Evolutionary conservation across 139 green algal species (phyloP), one percentile per base, ranked within the genome.

Genomic region (Picochlorum sp.): DNA sequence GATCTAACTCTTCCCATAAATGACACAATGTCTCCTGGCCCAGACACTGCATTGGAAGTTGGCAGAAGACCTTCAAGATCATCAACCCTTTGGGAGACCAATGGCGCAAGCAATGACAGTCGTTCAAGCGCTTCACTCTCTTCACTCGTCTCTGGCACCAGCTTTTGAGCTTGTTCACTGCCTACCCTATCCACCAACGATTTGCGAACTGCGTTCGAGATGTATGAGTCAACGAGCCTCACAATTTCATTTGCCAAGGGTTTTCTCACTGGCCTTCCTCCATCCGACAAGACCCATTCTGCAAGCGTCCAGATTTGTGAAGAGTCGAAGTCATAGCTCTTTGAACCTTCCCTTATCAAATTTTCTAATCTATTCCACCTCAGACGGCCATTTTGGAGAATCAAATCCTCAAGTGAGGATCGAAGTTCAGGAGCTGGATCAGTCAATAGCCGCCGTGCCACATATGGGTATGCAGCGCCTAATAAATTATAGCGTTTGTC

Each of bases 381-480:
- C 41, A 81, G 46, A 2, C 47, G 61, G 7, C 69, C 72, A 37
- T 72, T 70, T 68, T 87, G 76, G 49, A 96, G 64, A 28, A 96
- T 68, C 28, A 95, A 70, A 49, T 95, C 88, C 68, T 92, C 80
- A 67, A 95, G 84, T 26, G 67, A 80, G 11, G 57, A 68, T 9
- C 83, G 62, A 46, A 97, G 83, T 80, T 94, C 71, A 1, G 90
- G 92, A 1, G 82, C 76, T 0, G 87, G 85, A 75, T 97, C 94
- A 1, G 90, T 97, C 10, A 99, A 82, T 58, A 99, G 81, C 14
- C 94, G 77, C 2, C 78, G 69, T 1, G 93, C 93, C 79, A 99
- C 93, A 80, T 97, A 99, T 3, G 94, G 92, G 80, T 97, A 99
- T 6, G 92, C 91, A 41, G 69, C 64, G 2, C 65, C 91, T 37